Evolutionary conservation across 1,284 basidiomycete species (phyloP).

Genomic region (Irpex sp.): DNA sequence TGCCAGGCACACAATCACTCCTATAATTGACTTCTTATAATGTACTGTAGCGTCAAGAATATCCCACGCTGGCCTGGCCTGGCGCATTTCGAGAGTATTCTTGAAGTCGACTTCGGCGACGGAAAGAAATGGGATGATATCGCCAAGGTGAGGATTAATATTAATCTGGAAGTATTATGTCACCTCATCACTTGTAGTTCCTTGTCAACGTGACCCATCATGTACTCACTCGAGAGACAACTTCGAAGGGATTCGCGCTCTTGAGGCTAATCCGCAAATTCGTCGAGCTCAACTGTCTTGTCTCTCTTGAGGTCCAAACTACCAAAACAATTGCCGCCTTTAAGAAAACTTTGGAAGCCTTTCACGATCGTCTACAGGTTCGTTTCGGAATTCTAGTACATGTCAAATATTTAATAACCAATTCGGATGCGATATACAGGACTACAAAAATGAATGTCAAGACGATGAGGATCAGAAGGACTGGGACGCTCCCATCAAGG

Average conservation of each 20-base stretch:
- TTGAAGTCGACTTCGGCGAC: constrained; percentile 33
- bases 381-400: no score
- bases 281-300: constrained; percentile 15
- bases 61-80: constrained; percentile 34
- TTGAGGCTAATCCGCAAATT: constrained; percentile 14
- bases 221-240: constrained; percentile 1
- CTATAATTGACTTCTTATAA: neutral
- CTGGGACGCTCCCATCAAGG: constrained; percentile 23
- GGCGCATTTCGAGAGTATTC: constrained; percentile 29
- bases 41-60: constrained; percentile 4
- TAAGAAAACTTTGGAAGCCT: neutral
- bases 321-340: constrained; percentile 14
- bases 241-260: constrained; percentile 11
- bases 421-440: no score
- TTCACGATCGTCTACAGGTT: constrained; percentile 5
- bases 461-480: constrained; percentile 10
- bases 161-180: neutral
- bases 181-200: neutral
- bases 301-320: constrained; percentile 19
- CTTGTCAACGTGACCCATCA: constrained; percentile 10
- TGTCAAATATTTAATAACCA: no score
- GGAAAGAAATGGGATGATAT: constrained; percentile 35
- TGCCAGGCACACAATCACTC: neutral
- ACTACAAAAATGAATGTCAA: neutral
- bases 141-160: constrained; percentile 28